These are phyloP conservation scores for Phytophthora tentaculata DNA, from an alignment of 352 stramenopile species.

Conservation along the genomic window DNA sequence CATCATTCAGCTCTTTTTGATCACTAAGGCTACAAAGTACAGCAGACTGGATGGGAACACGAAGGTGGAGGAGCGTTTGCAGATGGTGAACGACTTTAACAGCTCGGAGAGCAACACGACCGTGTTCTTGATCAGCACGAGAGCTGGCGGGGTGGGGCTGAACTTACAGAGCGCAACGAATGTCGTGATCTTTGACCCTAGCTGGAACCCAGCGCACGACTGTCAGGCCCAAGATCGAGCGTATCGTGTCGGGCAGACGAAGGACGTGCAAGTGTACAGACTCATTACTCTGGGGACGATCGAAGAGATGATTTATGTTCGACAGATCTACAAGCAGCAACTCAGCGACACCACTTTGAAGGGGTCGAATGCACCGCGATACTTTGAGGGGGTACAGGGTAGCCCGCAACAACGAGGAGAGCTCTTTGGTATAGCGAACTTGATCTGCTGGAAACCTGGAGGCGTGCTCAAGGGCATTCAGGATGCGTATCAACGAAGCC, in stretches of 20 bases:
- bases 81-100: constrained; percentile 83
- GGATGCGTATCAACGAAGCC: constrained; percentile 62
- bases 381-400: constrained; percentile 84
- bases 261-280: constrained; percentile 86
- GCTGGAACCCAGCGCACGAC: constrained; percentile 89
- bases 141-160: constrained; percentile 74
- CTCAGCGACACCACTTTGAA: constrained; percentile 84
- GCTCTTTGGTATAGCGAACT: constrained; percentile 79
- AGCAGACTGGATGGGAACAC: constrained; percentile 73
- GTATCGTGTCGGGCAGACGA: constrained; percentile 88
- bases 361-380: constrained; percentile 64
- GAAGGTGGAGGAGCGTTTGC: constrained; percentile 74
- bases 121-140: constrained; percentile 84
- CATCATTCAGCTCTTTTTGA: constrained; percentile 80
- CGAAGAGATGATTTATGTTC: constrained; percentile 90
- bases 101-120: constrained; percentile 52
- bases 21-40: constrained; percentile 69
- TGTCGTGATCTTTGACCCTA: constrained; percentile 89
- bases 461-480: constrained; percentile 82
- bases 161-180: constrained; percentile 85
- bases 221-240: constrained; percentile 84
- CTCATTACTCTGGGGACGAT: constrained; percentile 87
- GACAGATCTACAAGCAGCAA: constrained; percentile 90
- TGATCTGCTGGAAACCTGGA: constrained; percentile 77
- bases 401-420: constrained; percentile 77